A percentile compares a stretch with the other conserved stretches of the same genome.
Evolutionary conservation across 1,139 yeast genomes (phyloP).

Genomic region (Blastobotrys ciferrii): DNA sequence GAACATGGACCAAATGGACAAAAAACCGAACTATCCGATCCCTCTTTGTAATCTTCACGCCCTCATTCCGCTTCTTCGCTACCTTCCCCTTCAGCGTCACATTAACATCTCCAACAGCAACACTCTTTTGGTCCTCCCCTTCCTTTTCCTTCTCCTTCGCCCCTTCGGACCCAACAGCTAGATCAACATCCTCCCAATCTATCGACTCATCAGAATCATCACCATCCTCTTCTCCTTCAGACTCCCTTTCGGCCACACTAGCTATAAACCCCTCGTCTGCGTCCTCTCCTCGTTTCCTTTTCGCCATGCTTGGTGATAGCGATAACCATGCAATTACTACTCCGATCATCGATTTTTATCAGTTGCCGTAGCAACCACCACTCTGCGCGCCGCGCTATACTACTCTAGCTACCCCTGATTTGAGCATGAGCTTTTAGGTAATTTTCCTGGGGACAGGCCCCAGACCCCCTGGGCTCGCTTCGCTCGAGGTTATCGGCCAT

Average conservation of each 20-base stretch:
- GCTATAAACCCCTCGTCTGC: background rate
- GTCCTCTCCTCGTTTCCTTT: background rate
- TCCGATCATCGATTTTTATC: too few relatives aligned
- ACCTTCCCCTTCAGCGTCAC: background rate
- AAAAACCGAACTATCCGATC: background rate
- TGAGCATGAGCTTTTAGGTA: too few relatives aligned
- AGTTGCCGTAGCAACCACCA: too few relatives aligned
- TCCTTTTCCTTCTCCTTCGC: too few relatives aligned
- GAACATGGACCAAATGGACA: constrained; percentile 14
- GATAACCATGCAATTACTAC: background rate
- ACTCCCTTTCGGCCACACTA: background rate
- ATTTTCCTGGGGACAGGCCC: too few relatives aligned
- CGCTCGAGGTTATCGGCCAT: too few relatives aligned
- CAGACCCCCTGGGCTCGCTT: too few relatives aligned
- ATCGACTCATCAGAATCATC: background rate
- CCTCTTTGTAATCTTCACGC: background rate
- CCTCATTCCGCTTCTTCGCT: background rate
- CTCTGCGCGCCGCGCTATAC: too few relatives aligned
- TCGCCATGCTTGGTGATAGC: background rate
- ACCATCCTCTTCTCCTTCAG: background rate
- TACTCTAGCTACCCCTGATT: too few relatives aligned
- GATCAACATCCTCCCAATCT: constrained; percentile 2
- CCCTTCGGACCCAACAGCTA: background rate
- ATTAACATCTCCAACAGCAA: background rate
- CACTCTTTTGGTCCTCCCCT: background rate